Base-by-base conservation (phyloP, 208 protist genomes). In the Balamuthia mandrillaris region DNA sequence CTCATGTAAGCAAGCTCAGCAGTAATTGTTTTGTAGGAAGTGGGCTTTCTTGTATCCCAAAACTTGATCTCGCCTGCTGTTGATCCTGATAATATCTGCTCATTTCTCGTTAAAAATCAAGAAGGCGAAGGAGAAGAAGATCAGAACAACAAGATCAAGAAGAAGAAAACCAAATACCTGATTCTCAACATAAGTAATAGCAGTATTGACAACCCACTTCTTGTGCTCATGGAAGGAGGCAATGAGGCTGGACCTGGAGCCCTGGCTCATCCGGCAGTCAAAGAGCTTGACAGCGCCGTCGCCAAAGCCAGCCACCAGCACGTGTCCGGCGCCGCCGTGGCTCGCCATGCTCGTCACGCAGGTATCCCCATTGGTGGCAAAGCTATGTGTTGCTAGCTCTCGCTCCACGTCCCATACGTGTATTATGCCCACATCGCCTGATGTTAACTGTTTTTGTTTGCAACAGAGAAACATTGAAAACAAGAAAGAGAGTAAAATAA, bases 61-160 rank as follows among this genome's bases (percentile, higher is more conserved):
- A 93, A 88, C 81, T 92, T 91, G 7, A 93, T 81, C 56, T 91
- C 87, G n/a, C 88, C 88, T 27, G 61, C 58, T 1, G 33, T 24
- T 24, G 79, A 52, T 41, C 75, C 74, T 27, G 88, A 90, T 2
- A 90, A 35, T 10, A 90, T 84, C 21, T 41, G n/a, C n/a, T n/a
- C n/a, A n/a, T n/a, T n/a, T n/a, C n/a, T n/a, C n/a, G 60, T 68
- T 68, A 14, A 16, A 12, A 68, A 24, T 24, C 24, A 12, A 12
- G n/a, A n/a, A n/a, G n/a, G n/a, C n/a, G n/a, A n/a, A n/a, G n/a
- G n/a, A n/a, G n/a, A n/a, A n/a, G n/a, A n/a, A n/a, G n/a, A n/a
- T n/a, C n/a, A n/a, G n/a, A n/a, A n/a, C n/a, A n/a, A n/a, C n/a
- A n/a, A n/a, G n/a, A n/a, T n/a, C n/a, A n/a, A n/a, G n/a, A n/a